These are phyloP conservation scores for Neofusicoccum ribis DNA, from an alignment of 2,329 filamentous ascomycete species.

Conservation along the genomic window DNA sequence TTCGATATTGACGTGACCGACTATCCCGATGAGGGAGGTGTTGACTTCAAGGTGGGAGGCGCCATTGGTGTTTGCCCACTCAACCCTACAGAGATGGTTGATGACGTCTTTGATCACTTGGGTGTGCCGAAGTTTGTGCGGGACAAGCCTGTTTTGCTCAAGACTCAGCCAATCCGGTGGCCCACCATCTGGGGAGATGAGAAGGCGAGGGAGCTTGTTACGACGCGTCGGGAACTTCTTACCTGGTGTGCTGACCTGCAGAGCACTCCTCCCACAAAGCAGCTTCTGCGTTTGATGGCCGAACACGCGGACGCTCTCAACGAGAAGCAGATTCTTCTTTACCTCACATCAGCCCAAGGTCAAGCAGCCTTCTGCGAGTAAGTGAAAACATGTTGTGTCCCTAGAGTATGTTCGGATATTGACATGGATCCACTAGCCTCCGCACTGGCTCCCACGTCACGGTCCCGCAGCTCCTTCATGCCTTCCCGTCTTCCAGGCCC, in stretches of 20 bases:
- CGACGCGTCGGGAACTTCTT: conserved; percentile 85
- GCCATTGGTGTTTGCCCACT: conserved; percentile 92
- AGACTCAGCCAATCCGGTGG: conserved; percentile 82
- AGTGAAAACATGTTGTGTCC: neutral
- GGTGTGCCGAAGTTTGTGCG: conserved; percentile 79
- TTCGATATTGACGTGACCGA: conserved; percentile 96
- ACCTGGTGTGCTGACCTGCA: conserved; percentile 96
- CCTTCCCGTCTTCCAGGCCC: conserved; percentile 89
- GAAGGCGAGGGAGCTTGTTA: conserved; percentile 77
- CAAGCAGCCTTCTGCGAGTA: conserved; percentile 86
- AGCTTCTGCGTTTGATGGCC: conserved; percentile 78
- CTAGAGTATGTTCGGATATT: neutral
- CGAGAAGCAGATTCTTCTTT: conserved; percentile 86
- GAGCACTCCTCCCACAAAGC: conserved; percentile 88
- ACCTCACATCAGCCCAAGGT: conserved; percentile 84
- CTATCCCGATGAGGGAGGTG: conserved; percentile 79
- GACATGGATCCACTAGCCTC: conserved; percentile 43
- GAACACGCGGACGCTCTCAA: conserved; percentile 78
- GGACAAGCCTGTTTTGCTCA: conserved; percentile 77
- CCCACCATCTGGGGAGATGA: conserved; percentile 98
- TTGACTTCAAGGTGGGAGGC: conserved; percentile 95
- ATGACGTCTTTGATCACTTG: conserved; percentile 80
- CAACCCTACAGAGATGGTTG: conserved; percentile 74
- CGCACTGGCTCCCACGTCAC: conserved; percentile 84
- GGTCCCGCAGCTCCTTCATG: conserved; percentile 79